phyloP scores from a whole-genome alignment of 2,329 filamentous ascomycete species.

The Colletotrichum sp. region DNA sequence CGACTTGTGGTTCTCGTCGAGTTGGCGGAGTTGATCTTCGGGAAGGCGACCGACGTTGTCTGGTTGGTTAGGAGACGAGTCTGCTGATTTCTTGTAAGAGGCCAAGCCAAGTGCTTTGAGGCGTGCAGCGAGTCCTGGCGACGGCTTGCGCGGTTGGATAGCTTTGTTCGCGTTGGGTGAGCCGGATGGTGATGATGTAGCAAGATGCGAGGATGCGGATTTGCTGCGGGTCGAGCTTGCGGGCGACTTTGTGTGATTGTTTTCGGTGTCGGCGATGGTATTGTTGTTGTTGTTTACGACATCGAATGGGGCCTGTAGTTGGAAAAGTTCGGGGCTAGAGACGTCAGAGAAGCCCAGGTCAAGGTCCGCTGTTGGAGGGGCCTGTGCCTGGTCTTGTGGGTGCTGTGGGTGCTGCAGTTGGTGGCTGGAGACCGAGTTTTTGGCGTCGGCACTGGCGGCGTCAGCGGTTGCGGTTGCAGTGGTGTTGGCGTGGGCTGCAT shows the following conservation, averaged over 20 bases:
- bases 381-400: not conserved
- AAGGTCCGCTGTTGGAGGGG: constrained; percentile 2
- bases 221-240: not conserved
- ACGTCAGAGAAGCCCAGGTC: constrained; percentile 47
- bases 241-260: constrained; percentile 5
- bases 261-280: constrained; percentile 25
- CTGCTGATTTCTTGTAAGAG: constrained; percentile 40
- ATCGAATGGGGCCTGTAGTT: constrained; percentile 29
- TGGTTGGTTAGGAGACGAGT: constrained; percentile 26
- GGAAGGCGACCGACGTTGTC: constrained; percentile 70
- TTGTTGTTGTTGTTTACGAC: constrained; percentile 24
- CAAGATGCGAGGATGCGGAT: not conserved
- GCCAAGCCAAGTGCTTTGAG: constrained; percentile 70
- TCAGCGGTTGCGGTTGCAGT: not conserved
- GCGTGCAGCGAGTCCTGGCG: constrained; percentile 68
- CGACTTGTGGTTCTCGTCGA: constrained; percentile 71
- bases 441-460: not conserved
- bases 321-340: constrained; percentile 40
- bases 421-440: not conserved
- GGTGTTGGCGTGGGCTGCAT: not conserved
- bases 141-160: constrained; percentile 58
- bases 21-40: constrained; percentile 71
- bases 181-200: constrained; percentile 22
- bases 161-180: constrained; percentile 30
- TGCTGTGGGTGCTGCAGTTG: constrained; percentile 6